These are phyloP conservation scores for Microcos paniculata DNA, from an alignment of 345 rosid genomes.

Conservation along the genomic window DNA sequence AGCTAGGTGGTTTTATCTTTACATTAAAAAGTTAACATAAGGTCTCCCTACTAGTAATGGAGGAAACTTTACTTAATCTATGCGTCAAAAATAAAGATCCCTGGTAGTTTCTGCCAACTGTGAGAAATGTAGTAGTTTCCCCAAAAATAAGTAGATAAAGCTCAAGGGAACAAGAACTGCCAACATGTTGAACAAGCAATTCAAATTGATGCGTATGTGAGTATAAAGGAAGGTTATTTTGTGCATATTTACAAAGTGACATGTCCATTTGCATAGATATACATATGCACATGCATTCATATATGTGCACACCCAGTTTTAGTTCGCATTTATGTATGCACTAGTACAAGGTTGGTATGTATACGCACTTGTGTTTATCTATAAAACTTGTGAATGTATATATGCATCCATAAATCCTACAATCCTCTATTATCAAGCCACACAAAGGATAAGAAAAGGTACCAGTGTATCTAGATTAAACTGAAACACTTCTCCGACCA, in stretches of 20 bases:
- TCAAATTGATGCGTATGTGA: too few species aligned
- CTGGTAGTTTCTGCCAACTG: too few species aligned
- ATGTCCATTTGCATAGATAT: background rate
- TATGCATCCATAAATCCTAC: background rate
- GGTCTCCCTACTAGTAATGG: too few species aligned
- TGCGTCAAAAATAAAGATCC: too few species aligned
- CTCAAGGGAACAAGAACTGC: too few species aligned
- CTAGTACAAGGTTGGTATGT: background rate
- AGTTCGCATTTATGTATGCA: background rate
- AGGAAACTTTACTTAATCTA: too few species aligned
- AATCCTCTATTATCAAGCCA: background rate
- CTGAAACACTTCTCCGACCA: conserved; percentile 79
- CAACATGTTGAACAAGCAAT: too few species aligned
- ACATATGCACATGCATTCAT: background rate
- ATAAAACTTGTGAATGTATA: background rate
- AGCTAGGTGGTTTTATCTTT: too few species aligned
- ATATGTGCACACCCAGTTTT: too few species aligned
- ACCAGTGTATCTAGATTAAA: conserved; percentile 78
- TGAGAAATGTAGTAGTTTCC: too few species aligned
- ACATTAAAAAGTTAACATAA: too few species aligned
- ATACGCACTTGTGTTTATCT: background rate
- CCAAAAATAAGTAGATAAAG: too few species aligned
- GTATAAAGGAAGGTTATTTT: background rate
- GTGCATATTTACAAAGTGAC: background rate
- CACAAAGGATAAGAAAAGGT: conserved; percentile 18